Evolutionary conservation across 495 filamentous ascomycete species (phyloP).

Genomic region (Apodospora peruviana): DNA sequence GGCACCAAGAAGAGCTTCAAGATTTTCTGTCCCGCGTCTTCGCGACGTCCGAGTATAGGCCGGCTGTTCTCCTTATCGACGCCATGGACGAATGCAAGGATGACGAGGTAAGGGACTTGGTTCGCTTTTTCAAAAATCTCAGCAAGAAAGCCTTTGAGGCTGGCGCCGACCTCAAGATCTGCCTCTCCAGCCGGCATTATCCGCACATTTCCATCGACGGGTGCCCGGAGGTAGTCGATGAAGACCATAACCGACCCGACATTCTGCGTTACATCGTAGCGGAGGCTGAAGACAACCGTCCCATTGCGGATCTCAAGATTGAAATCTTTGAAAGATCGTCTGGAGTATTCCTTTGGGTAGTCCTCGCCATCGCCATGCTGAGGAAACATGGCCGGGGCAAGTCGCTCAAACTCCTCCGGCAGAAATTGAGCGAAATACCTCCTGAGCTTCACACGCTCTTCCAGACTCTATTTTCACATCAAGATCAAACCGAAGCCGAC

Average conservation of each 20-base stretch:
- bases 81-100: conserved; percentile 5
- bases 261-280: not conserved
- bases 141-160: not conserved
- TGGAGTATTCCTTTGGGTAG: not conserved
- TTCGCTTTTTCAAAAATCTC: not conserved
- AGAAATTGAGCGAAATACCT: not conserved
- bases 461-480: not conserved
- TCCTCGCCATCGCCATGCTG: conserved; percentile 1
- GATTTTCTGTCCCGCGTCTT: not conserved
- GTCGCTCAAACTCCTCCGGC: not conserved
- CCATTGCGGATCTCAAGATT: not conserved
- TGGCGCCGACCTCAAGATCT: not conserved
- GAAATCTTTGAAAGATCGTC: not conserved
- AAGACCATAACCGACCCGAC: not conserved
- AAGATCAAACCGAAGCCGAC: not conserved
- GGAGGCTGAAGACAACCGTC: not conserved
- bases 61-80: conserved; percentile 1
- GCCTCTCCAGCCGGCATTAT: conserved; percentile 3
- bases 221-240: not conserved
- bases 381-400: not conserved
- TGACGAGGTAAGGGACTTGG: not conserved
- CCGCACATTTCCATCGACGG: conserved; percentile 1
- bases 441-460: not conserved
- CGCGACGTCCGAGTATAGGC: not conserved
- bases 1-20: conserved; percentile 2